Base-by-base conservation (phyloP, 2,329 filamentous ascomycete species). In the Alternaria viburni region DNA sequence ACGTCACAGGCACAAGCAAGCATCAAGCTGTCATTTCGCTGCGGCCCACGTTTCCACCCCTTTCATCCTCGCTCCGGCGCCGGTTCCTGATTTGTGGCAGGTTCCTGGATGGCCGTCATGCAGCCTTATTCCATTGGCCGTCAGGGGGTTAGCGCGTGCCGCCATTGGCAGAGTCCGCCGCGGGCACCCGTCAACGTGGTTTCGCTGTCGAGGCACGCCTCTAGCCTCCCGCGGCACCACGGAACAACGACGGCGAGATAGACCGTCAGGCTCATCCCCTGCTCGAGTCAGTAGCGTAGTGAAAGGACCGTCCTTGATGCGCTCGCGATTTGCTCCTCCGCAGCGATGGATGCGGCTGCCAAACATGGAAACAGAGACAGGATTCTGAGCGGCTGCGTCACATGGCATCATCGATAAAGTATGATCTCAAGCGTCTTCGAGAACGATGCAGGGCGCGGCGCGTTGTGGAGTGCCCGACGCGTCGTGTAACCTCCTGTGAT, bases 161-260 rank as follows among this genome's bases (percentile, higher is more conserved):
- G 32, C 61, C 61, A 74, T 70, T 73, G 70, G 71, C 64, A 23
- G 56, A 46, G 46, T 17, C 47, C 46, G 64, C 45, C 64, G 66
- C 62, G 59, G 56, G 64, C 69, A 67, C 70, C 74, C 74, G 73
- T 65, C 65, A 66, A 65, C 68, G 67, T 73, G 75, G 74, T 74
- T 71, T 69, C 59, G 66, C 60, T 70, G 60, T 68, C 65, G 66
- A 70, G 59, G 67, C 67, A 61, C 67, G 61, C 70, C 66, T 72
- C 70, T 77, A 77, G 75, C 67, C 73, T 67, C 66, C 67, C 69
- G 70, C 71, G 73, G 74, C 69, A 71, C 57, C 55, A 67, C 70
- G 74, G 72, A 71, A 69, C 68, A 66, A 61, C 59, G 62, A 65
- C 71, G 64, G 73, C 70, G 68, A 66, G 56, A 63, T 63, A 61